These are phyloP conservation scores for Penicillium sp. DNA, from an alignment of 2,329 filamentous ascomycete genomes.

Conservation along the genomic window DNA sequence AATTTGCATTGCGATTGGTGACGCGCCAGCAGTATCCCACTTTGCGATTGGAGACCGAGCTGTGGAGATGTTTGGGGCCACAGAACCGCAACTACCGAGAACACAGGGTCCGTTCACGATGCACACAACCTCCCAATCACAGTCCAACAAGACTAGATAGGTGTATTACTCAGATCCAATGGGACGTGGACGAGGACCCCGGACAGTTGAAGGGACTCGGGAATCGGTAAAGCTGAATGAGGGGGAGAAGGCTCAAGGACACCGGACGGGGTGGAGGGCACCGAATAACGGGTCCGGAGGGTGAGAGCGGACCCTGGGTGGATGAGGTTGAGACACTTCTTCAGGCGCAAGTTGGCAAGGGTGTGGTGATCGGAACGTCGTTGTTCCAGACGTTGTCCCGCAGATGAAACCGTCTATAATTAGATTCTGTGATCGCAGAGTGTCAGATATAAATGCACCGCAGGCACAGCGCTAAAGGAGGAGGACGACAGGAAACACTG, in stretches of 20 bases:
- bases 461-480: conserved; percentile 20
- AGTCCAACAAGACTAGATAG: background rate
- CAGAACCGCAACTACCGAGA: background rate
- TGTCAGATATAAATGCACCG: conserved; percentile 27
- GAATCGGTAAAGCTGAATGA: conserved; percentile 9
- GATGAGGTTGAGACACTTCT: background rate
- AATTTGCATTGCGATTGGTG: conserved; percentile 36
- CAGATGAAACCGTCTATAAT: conserved; percentile 17
- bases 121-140: background rate
- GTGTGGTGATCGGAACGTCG: conserved; percentile 9
- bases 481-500: background rate
- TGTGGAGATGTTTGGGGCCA: background rate
- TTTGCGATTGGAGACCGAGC: conserved; percentile 18
- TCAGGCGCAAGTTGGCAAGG: conserved; percentile 1
- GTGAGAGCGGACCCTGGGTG: background rate
- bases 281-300: conserved; percentile 3
- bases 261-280: conserved; percentile 10
- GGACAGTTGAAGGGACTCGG: conserved; percentile 1
- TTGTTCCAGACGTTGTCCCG: conserved; percentile 25
- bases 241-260: conserved; percentile 4
- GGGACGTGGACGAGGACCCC: conserved; percentile 3
- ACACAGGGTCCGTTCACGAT: background rate
- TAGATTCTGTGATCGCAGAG: conserved; percentile 24
- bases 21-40: conserved; percentile 17
- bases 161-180: conserved; percentile 5